A percentile compares a stretch with the other conserved stretches of the same genome.
phyloP scores from a whole-genome alignment of 179 eudicot genomes.

The Spinacia oleracea region DNA sequence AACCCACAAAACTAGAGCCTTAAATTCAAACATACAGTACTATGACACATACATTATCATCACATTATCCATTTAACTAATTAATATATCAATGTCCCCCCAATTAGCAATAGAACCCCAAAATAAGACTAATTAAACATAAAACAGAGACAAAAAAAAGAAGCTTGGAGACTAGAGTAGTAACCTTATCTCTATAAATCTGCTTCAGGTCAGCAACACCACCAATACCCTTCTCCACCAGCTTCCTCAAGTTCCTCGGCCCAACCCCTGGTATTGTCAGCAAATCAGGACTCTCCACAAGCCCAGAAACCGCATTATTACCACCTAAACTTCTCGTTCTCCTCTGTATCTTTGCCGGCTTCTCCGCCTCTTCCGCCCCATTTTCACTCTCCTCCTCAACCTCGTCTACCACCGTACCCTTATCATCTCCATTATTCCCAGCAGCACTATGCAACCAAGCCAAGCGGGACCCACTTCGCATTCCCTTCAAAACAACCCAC shows the following conservation, averaged over 20 bases:
- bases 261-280: slow-evolving; percentile 88
- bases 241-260: slow-evolving; percentile 85
- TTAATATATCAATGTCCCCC: neutral
- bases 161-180: neutral
- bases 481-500: slow-evolving; percentile 47
- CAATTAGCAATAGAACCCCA: neutral
- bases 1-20: neutral
- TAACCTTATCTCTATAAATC: slow-evolving; percentile 80
- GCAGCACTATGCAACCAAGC: slow-evolving; percentile 46
- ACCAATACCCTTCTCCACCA: slow-evolving; percentile 83
- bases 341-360: slow-evolving; percentile 40
- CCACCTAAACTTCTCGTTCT: slow-evolving; percentile 42
- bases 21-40: neutral
- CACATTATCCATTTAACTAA: neutral
- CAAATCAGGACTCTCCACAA: slow-evolving; percentile 60
- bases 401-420: neutral
- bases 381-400: slow-evolving; percentile 10
- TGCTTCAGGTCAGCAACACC: slow-evolving; percentile 83
- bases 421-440: slow-evolving; percentile 8
- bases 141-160: neutral
- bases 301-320: slow-evolving; percentile 19
- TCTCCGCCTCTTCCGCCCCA: slow-evolving; percentile 27
- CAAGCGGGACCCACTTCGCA: slow-evolving; percentile 33
- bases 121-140: neutral
- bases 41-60: neutral